Base-by-base conservation (phyloP, 83 land plant species). In the Picea engelmannii region DNA sequence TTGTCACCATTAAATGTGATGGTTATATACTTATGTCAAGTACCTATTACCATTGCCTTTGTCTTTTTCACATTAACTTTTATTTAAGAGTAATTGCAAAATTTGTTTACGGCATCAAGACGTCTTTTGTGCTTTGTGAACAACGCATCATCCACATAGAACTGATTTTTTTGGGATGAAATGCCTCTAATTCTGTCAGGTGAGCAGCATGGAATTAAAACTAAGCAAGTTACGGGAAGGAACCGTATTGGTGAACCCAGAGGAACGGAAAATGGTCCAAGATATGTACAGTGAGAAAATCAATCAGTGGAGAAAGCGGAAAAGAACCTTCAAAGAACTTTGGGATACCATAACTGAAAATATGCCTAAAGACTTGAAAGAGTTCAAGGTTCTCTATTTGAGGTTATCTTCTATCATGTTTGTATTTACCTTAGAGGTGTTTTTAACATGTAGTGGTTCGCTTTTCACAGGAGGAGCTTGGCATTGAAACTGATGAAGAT, bases 341-440 rank as follows among this genome's bases (percentile, higher is more conserved):
- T 98, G 99, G 99, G 99, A 93, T 85, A 85, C 94, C 70, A 91
- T 96, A 61, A 98, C 98, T 62, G 99, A 98, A 82, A 90, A 94
- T 64, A 93, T 91, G 78, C 90, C 99, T 5, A 93, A 95, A 84
- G 88, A 95, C 81, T 80, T 86, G 64, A 94, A 93, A 76, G 99
- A 96, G 70, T 92, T 98, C 85, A 94, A 96, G 99, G 99, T 98
- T 62, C 23, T 21, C 68, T n/a, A 3, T n/a, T 78, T 63, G 17
- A 25, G n/a, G 38, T 58, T 68, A 27, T 8, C 71, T 76, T 38
- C 25, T 17, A 60, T 24, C 52, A 16, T 73, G 12, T 2, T 31
- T 11, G 73, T 42, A 49, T 24, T 64, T 60, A 27, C 47, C 69
- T 35, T 18, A 62, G 13, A 52, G 47, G 2, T 25, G 31, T 27